Percentiles rank a stretch among this genome's conserved stretches.
phyloP scores from a whole-genome alignment of 2,329 filamentous ascomycete species.

The Pseudogymnoascus sp. region DNA sequence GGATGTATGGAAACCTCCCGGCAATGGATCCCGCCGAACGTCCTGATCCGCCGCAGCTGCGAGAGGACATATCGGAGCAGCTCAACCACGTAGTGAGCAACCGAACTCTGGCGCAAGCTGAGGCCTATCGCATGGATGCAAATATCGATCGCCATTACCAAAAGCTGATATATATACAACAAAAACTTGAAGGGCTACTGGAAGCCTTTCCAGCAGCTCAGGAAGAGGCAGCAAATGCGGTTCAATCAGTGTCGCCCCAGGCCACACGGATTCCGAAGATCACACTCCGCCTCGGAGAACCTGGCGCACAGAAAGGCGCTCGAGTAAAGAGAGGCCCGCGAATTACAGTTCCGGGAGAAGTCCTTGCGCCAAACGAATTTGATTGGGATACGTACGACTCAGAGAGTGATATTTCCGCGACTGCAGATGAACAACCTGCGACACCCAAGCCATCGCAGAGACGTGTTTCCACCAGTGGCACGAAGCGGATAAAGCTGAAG shows the following conservation, averaged over 20 bases:
- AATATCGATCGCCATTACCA: constrained; percentile 57
- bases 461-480: constrained; percentile 11
- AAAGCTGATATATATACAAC: constrained; percentile 51
- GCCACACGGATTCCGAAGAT: constrained; percentile 43
- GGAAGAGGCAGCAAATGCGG: constrained; percentile 43
- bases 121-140: constrained; percentile 57
- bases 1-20: constrained; percentile 50
- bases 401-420: constrained; percentile 21
- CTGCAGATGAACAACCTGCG: constrained; percentile 30
- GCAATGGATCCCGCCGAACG: constrained; percentile 41
- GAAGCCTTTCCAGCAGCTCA: constrained; percentile 49
- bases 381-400: constrained; percentile 52
- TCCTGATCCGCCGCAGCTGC: constrained; percentile 44
- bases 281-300: constrained; percentile 38
- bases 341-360: constrained; percentile 61
- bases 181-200: constrained; percentile 53
- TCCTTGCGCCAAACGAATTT: constrained; percentile 58
- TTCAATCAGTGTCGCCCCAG: constrained; percentile 46
- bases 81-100: constrained; percentile 49
- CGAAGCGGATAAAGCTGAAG: constrained; percentile 17
- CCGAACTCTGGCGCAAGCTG: constrained; percentile 53
- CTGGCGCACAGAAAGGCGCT: constrained; percentile 17
- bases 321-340: constrained; percentile 39
- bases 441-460: constrained; percentile 23
- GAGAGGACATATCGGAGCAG: constrained; percentile 54